These are phyloP conservation scores for Dactylella cylindrospora DNA, from an alignment of 2,329 filamentous ascomycete species.

Conservation along the genomic window DNA sequence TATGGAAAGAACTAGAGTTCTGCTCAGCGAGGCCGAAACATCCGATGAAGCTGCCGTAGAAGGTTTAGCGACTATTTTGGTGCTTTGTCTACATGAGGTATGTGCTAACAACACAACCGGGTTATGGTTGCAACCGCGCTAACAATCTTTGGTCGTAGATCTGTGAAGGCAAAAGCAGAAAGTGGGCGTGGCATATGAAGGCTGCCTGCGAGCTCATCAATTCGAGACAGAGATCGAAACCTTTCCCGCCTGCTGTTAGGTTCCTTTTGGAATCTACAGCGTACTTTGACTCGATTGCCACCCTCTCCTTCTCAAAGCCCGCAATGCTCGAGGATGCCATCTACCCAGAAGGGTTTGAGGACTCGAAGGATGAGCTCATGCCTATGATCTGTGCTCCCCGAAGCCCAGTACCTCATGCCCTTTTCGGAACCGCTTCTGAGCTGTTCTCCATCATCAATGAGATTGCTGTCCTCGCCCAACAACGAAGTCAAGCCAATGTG, in stretches of 20 bases:
- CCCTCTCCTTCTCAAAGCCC: constrained; percentile 42
- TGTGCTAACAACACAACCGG: constrained; percentile 10
- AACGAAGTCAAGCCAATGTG: constrained; percentile 12
- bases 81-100: constrained; percentile 45
- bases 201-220: constrained; percentile 44
- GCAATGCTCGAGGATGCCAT: constrained; percentile 42
- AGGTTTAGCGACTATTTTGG: constrained; percentile 43
- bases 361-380: constrained; percentile 16
- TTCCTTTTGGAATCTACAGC: constrained; percentile 44
- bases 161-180: constrained; percentile 41
- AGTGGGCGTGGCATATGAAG: constrained; percentile 43
- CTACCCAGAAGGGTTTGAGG: constrained; percentile 39
- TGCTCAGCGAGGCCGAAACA: constrained; percentile 39
- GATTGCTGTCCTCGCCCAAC: constrained; percentile 43
- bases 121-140: constrained; percentile 7
- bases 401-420: constrained; percentile 37
- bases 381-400: constrained; percentile 39
- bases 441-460: constrained; percentile 45
- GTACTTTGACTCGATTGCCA: constrained; percentile 45
- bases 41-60: constrained; percentile 44
- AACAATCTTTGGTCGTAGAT: constrained; percentile 23
- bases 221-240: constrained; percentile 24
- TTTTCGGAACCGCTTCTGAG: constrained; percentile 43
- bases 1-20: constrained; percentile 39
- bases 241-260: constrained; percentile 37